Percentiles rank a stretch among this genome's conserved stretches.
Conservation (phyloP, 2,329 filamentous ascomycete species). For the Scedosporium aurantiacum region DNA sequence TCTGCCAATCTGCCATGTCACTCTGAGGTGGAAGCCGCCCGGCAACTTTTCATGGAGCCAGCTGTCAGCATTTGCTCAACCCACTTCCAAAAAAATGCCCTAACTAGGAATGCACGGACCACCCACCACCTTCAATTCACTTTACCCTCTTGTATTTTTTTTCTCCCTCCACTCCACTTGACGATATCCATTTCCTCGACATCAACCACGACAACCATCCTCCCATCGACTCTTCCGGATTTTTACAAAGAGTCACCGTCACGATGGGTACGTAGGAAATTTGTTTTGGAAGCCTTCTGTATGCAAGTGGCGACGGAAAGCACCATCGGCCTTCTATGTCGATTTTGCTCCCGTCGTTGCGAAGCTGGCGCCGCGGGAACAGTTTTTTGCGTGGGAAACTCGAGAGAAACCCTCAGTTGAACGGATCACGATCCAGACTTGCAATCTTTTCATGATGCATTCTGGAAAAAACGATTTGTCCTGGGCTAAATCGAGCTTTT, state of each 20-base stretch:
- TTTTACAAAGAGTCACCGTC: slow-evolving; percentile 27
- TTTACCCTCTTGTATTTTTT: slow-evolving; percentile 4
- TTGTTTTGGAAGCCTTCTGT: slow-evolving; percentile 21
- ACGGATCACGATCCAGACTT: neutral
- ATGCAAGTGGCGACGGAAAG: slow-evolving; percentile 35
- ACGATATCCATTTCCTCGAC: slow-evolving; percentile 13
- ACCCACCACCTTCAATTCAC: slow-evolving; percentile 4
- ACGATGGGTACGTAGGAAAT: slow-evolving; percentile 49
- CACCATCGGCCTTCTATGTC: neutral
- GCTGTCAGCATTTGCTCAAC: neutral
- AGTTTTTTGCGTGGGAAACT: slow-evolving; percentile 8
- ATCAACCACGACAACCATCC: slow-evolving; percentile 21
- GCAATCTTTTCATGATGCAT: neutral
- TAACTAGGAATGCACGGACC: neutral
- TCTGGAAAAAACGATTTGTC: neutral
- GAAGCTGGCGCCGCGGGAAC: slow-evolving; percentile 8
- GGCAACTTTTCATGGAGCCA: neutral
- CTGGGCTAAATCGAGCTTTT: neutral
- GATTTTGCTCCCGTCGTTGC: slow-evolving; percentile 9
- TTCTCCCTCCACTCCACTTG: slow-evolving; percentile 12
- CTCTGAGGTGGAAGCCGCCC: neutral
- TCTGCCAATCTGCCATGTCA: too few species aligned
- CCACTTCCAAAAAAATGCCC: neutral
- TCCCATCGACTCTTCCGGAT: slow-evolving; percentile 17
- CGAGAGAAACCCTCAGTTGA: slow-evolving; percentile 5